These are phyloP conservation scores for Claviceps citrina DNA, from an alignment of 2,329 filamentous ascomycete genomes.

Conservation along the genomic window DNA sequence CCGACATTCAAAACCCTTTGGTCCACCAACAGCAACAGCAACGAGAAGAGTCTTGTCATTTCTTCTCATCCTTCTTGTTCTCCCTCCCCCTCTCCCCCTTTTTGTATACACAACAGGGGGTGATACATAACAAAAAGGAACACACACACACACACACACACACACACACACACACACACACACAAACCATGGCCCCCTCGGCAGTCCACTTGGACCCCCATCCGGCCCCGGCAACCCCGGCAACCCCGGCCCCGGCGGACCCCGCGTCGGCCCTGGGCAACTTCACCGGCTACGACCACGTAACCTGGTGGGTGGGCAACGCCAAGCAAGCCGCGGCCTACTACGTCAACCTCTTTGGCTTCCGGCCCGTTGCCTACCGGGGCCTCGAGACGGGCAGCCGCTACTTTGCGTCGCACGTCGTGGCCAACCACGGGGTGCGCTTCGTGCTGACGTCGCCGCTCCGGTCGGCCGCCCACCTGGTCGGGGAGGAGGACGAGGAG, in stretches of 20 bases:
- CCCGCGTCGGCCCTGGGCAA: constrained; percentile 26
- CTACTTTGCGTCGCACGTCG: constrained; percentile 68
- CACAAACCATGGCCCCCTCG: constrained; percentile 39
- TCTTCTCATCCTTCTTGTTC: too few relatives aligned
- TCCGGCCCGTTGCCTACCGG: constrained; percentile 65
- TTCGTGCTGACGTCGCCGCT: constrained; percentile 78
- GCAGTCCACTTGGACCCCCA: too few relatives aligned
- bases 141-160: neutral
- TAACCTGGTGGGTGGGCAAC: constrained; percentile 94
- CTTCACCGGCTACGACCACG: constrained; percentile 80
- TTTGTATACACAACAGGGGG: too few relatives aligned
- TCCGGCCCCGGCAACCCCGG: too few relatives aligned
- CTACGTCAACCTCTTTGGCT: constrained; percentile 78
- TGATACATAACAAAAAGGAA: neutral
- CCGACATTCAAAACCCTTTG: too few relatives aligned
- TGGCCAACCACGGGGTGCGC: constrained; percentile 58
- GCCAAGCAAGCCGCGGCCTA: constrained; percentile 87
- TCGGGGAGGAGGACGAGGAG: constrained; percentile 42
- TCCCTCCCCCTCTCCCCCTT: too few relatives aligned
- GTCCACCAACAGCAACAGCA: too few relatives aligned
- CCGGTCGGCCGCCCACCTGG: constrained; percentile 41
- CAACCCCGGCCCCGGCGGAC: constrained; percentile 20
- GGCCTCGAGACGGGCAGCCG: constrained; percentile 80
- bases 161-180: constrained; percentile 1
- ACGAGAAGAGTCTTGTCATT: too few relatives aligned